A percentile compares a stretch with the other conserved stretches of the same genome.
Evolutionary conservation across 805 yeast genomes (phyloP).

Genomic region (Barnettozyma californica): DNA sequence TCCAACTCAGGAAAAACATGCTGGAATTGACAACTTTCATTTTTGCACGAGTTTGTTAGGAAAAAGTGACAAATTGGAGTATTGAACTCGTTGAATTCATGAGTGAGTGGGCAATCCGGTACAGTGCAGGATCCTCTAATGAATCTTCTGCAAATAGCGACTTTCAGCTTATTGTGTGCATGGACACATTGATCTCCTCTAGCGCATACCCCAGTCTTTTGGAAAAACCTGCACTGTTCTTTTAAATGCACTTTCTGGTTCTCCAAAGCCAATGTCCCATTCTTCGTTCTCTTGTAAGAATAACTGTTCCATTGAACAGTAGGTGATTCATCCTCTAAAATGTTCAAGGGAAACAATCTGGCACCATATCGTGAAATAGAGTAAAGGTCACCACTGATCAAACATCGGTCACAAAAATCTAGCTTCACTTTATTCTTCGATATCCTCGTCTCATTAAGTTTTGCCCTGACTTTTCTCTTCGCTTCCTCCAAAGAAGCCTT

Average conservation of each 20-base stretch:
- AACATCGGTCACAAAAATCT: slow-evolving; percentile 41
- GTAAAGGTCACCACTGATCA: slow-evolving; percentile 37
- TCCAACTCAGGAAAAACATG: slow-evolving; percentile 40
- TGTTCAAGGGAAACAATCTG: slow-evolving; percentile 34
- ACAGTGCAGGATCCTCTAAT: slow-evolving; percentile 42
- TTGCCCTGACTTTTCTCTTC: slow-evolving; percentile 9
- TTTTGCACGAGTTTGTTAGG: slow-evolving; percentile 42
- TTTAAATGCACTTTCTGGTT: slow-evolving; percentile 20
- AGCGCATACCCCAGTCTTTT: slow-evolving; percentile 36
- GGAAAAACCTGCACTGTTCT: slow-evolving; percentile 25
- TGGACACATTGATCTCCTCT: slow-evolving; percentile 48
- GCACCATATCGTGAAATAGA: slow-evolving; percentile 38
- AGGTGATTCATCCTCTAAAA: slow-evolving; percentile 12
- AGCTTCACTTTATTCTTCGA: slow-evolving; percentile 32
- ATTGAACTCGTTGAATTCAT: slow-evolving; percentile 52
- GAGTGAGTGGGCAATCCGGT: slow-evolving; percentile 50
- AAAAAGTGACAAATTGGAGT: slow-evolving; percentile 54
- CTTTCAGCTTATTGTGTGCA: slow-evolving; percentile 44
- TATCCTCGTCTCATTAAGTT: slow-evolving; percentile 19
- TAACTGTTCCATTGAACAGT: slow-evolving; percentile 30
- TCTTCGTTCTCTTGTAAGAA: slow-evolving; percentile 23
- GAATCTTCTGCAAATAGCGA: slow-evolving; percentile 50
- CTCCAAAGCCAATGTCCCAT: slow-evolving; percentile 26
- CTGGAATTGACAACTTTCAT: slow-evolving; percentile 43
- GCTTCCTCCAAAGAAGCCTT: slow-evolving; percentile 19